These are phyloP conservation scores for Simplicillium aogashimaense DNA, from an alignment of 2,329 filamentous ascomycete genomes.

Conservation along the genomic window DNA sequence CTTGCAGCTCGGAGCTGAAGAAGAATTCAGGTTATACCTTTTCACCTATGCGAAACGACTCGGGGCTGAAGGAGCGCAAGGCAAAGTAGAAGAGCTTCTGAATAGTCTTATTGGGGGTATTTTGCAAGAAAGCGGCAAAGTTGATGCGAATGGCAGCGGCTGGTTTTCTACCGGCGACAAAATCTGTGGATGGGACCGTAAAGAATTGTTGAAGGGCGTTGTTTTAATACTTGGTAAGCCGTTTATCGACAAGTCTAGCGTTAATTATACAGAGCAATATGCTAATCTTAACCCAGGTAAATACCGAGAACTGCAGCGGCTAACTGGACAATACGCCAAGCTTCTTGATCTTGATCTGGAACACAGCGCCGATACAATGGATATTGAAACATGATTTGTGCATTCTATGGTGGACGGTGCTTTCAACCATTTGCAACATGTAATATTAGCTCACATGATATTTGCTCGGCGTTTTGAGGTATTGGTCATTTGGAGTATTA, in stretches of 20 bases:
- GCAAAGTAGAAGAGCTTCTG: slow-evolving; percentile 88
- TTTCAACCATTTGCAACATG: background rate
- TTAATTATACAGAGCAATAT: no score
- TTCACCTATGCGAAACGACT: slow-evolving; percentile 97
- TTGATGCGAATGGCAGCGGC: slow-evolving; percentile 36
- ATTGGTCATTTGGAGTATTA: slow-evolving; percentile 1
- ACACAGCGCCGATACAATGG: slow-evolving; percentile 34
- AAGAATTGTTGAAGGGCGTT: slow-evolving; percentile 80
- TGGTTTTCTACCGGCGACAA: slow-evolving; percentile 60
- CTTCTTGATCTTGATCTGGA: slow-evolving; percentile 56
- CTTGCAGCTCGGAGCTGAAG: slow-evolving; percentile 70
- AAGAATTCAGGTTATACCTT: slow-evolving; percentile 92
- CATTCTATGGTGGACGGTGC: background rate
- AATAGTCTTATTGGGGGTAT: slow-evolving; percentile 70
- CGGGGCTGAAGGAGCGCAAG: slow-evolving; percentile 75
- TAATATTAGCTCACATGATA: slow-evolving; percentile 1
- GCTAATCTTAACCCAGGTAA: no score
- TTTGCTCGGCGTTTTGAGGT: background rate
- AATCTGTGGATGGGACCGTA: slow-evolving; percentile 84
- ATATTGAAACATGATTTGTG: slow-evolving; percentile 21
- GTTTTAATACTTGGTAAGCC: slow-evolving; percentile 82
- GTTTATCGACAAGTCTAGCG: no score
- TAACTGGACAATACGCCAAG: slow-evolving; percentile 91
- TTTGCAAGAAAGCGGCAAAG: slow-evolving; percentile 37
- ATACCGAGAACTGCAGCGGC: slow-evolving; percentile 85